These are phyloP conservation scores for Cytospora schulzeri DNA, from an alignment of 2,329 filamentous ascomycete species.

Conservation along the genomic window DNA sequence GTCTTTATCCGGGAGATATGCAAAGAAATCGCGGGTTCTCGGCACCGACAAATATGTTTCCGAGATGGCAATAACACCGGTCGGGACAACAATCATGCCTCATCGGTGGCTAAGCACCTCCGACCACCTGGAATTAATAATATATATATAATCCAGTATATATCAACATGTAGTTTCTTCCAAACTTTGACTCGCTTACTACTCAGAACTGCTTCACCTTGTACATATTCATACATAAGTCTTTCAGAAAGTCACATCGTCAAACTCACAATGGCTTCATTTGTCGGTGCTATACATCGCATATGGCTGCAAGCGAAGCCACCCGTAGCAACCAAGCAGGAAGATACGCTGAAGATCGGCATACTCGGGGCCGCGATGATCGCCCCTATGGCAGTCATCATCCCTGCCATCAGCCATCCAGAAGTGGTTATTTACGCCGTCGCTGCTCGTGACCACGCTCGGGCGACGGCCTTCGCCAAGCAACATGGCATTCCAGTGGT, in stretches of 20 bases:
- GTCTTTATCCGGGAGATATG: no score
- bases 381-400: conserved; percentile 45
- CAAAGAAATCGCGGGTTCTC: no score
- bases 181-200: background rate
- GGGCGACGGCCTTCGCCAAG: conserved; percentile 52
- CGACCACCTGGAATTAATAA: no score
- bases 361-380: conserved; percentile 46
- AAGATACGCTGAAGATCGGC: conserved; percentile 41
- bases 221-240: background rate
- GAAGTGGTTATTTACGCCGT: conserved; percentile 56
- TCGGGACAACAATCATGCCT: no score
- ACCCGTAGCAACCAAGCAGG: conserved; percentile 20
- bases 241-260: background rate
- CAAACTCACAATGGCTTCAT: conserved; percentile 33
- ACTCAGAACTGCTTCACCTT: background rate
- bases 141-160: no score
- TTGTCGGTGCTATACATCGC: conserved; percentile 27
- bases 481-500: conserved; percentile 54
- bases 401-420: conserved; percentile 53
- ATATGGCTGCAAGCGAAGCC: conserved; percentile 26
- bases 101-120: no score
- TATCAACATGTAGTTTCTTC: no score
- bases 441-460: conserved; percentile 51
- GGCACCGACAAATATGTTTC: no score
- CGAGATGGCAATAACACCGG: no score